phyloP scores from a whole-genome alignment of 2,329 filamentous ascomycete species.

The Phialophora expanda region DNA sequence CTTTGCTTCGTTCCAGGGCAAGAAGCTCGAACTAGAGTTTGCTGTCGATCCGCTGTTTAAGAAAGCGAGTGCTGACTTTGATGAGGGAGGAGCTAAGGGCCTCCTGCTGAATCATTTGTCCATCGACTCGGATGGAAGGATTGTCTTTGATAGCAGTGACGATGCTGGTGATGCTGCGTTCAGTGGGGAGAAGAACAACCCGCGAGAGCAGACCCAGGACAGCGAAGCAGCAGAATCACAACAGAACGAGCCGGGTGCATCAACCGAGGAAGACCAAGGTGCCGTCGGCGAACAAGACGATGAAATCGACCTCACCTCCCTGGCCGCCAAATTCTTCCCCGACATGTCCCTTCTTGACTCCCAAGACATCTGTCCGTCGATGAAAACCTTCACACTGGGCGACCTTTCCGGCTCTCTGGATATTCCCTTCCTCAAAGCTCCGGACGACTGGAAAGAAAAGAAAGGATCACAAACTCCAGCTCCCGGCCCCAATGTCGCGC shows the following conservation, averaged over 20 bases:
- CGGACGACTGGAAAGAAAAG: constrained; percentile 81
- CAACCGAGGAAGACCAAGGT: constrained; percentile 47
- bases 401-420: constrained; percentile 83
- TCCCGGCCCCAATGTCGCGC: constrained; percentile 35
- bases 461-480: constrained; percentile 50
- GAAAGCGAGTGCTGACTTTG: constrained; percentile 96
- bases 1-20: constrained; percentile 85
- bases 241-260: constrained; percentile 43
- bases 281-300: constrained; percentile 58
- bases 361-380: constrained; percentile 90
- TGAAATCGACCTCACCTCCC: constrained; percentile 76
- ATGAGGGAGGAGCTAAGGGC: constrained; percentile 96
- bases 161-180: constrained; percentile 66
- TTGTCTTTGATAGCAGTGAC: constrained; percentile 98
- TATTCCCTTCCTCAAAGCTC: constrained; percentile 87
- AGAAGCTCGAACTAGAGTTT: constrained; percentile 97
- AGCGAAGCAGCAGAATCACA: constrained; percentile 54
- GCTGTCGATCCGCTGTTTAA: constrained; percentile 98
- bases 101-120: constrained; percentile 94
- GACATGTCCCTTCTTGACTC: constrained; percentile 76
- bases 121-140: constrained; percentile 87
- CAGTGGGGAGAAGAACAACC: constrained; percentile 42
- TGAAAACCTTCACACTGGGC: constrained; percentile 92
- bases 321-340: constrained; percentile 84
- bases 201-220: constrained; percentile 40